phyloP scores from a whole-genome alignment of 495 filamentous ascomycete species.

The Tuber umbilicatum region DNA sequence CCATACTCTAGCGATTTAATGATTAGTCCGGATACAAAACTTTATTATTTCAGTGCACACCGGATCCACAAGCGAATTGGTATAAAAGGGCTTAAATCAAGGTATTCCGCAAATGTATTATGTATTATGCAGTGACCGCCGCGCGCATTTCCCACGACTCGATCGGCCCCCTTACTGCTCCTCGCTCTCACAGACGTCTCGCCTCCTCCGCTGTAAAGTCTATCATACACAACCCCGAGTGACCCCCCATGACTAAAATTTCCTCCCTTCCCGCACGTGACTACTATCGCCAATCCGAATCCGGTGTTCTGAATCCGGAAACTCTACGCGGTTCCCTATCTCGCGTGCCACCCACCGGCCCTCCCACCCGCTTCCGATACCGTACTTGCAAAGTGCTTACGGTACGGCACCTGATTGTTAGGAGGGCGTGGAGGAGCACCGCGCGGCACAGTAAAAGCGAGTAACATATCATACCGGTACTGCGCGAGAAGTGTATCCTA shows the following conservation, averaged over 20 bases:
- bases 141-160: too few species aligned
- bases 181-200: neutral
- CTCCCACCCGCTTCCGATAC: neutral
- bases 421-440: neutral
- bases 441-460: neutral
- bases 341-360: neutral
- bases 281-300: too few species aligned
- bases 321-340: neutral
- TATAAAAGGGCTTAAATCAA: too few species aligned
- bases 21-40: too few species aligned
- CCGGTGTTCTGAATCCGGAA: neutral
- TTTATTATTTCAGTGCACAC: too few species aligned
- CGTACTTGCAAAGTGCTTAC: neutral
- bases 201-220: too few species aligned
- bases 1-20: too few species aligned
- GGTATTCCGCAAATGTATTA: too few species aligned
- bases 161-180: too few species aligned
- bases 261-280: neutral
- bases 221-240: neutral
- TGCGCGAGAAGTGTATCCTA: neutral
- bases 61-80: too few species aligned
- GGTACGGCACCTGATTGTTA: neutral
- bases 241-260: neutral
- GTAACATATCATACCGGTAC: neutral
- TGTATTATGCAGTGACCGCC: too few species aligned